These are phyloP conservation scores for Hypoxylon sp. DNA, from an alignment of 2,329 filamentous ascomycete genomes.

Conservation along the genomic window DNA sequence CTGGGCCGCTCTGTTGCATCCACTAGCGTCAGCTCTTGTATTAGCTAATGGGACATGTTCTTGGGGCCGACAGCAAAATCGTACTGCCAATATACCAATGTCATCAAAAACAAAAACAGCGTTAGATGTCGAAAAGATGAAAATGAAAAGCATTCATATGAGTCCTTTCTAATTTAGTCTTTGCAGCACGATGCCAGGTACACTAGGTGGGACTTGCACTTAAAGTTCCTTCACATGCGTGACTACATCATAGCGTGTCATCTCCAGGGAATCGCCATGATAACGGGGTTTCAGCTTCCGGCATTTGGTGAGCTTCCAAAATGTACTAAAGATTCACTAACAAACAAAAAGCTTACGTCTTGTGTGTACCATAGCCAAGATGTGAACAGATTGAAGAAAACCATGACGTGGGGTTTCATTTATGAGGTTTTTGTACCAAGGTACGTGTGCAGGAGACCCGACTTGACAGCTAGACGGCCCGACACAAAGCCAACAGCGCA, in stretches of 20 bases:
- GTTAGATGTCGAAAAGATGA: background rate
- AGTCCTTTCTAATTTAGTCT: too few relatives aligned
- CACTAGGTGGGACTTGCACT: too few relatives aligned
- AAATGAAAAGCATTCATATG: too few relatives aligned
- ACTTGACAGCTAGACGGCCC: too few relatives aligned
- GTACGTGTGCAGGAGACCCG: background rate
- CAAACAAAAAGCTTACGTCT: too few relatives aligned
- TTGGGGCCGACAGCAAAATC: background rate
- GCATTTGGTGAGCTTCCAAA: background rate
- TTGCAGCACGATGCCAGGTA: too few relatives aligned
- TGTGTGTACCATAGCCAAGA: too few relatives aligned
- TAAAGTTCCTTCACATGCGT: background rate
- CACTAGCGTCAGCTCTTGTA: conserved; percentile 23
- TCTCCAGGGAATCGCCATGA: background rate
- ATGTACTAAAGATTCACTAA: background rate
- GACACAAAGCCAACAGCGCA: background rate
- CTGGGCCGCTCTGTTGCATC: conserved; percentile 19
- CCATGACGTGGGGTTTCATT: background rate
- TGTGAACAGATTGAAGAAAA: too few relatives aligned
- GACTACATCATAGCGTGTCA: conserved; percentile 7
- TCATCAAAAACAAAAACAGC: background rate
- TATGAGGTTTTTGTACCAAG: background rate
- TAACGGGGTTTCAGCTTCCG: background rate
- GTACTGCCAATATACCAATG: background rate
- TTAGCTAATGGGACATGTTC: conserved; percentile 7